Evolutionary conservation across 208 protist species (phyloP).

Genomic region (Eutreptiella sp.): DNA sequence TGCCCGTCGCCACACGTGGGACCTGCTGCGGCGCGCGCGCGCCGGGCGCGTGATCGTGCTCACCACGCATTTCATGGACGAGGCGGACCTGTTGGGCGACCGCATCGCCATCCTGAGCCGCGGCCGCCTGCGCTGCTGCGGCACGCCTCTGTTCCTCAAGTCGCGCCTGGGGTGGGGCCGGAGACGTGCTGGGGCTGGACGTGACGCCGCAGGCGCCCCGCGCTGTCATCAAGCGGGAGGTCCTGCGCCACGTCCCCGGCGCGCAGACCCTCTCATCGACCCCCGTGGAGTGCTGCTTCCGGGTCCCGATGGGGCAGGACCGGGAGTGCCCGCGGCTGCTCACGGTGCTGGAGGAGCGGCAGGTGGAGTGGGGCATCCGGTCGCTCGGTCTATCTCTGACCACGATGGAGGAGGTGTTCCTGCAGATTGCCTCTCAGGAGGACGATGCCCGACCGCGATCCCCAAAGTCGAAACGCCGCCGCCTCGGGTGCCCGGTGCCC

Average conservation of each 20-base stretch:
- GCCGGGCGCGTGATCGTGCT: slow-evolving; percentile 38
- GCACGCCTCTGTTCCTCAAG: slow-evolving; percentile 34
- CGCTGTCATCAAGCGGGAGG: too few relatives aligned
- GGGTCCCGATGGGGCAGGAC: too few relatives aligned
- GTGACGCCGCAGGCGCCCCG: too few relatives aligned
- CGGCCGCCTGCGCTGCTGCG: slow-evolving; percentile 26
- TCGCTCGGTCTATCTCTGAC: slow-evolving; percentile 56
- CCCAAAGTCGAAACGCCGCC: too few relatives aligned
- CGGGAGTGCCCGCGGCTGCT: too few relatives aligned
- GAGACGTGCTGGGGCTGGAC: too few relatives aligned
- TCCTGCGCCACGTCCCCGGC: too few relatives aligned
- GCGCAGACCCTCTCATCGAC: too few relatives aligned
- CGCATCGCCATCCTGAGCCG: slow-evolving; percentile 47
- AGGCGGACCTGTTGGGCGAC: slow-evolving; percentile 49
- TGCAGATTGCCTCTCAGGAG: too few relatives aligned
- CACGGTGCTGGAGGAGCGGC: slow-evolving; percentile 37
- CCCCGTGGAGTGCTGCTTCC: too few relatives aligned
- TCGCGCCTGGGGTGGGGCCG: slow-evolving; percentile 33
- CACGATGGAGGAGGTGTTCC: slow-evolving; percentile 73
- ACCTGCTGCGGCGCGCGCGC: slow-evolving; percentile 8
- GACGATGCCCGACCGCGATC: too few relatives aligned
- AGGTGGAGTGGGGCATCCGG: slow-evolving; percentile 43
- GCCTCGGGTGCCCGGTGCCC: too few relatives aligned
- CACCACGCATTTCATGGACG: slow-evolving; percentile 58
- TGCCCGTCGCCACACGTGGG: slow-evolving; percentile 14